A percentile compares a stretch with the other conserved stretches of the same genome.
These are phyloP conservation scores for Bolboschoenus planiculmis DNA, from an alignment of 176 grass and related monocot species.

Conservation along the genomic window DNA sequence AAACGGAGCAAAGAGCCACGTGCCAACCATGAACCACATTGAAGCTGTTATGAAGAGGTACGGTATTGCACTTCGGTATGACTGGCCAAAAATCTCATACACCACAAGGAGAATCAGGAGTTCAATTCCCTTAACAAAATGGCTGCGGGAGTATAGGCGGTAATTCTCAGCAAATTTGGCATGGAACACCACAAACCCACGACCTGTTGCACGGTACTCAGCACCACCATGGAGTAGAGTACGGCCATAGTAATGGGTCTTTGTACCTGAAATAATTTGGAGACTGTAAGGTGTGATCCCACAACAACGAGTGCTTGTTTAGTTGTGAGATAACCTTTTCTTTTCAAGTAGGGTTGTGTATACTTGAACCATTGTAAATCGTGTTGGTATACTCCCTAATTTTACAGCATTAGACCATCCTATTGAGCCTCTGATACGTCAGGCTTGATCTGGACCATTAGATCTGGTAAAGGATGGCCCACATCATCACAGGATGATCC, in stretches of 20 bases:
- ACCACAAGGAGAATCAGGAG: slow-evolving; percentile 84
- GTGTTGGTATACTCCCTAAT: not conserved
- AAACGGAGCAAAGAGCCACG: slow-evolving; percentile 88
- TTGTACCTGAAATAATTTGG: slow-evolving; percentile 31
- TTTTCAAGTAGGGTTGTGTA: not conserved
- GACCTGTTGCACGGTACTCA: slow-evolving; percentile 87
- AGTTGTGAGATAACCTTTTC: not conserved
- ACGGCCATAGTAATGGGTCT: slow-evolving; percentile 90
- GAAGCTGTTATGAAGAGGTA: slow-evolving; percentile 89
- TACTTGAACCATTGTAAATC: not conserved
- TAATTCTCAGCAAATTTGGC: slow-evolving; percentile 68
- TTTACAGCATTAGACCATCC: not conserved
- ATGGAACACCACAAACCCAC: slow-evolving; percentile 54
- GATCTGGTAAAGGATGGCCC: not conserved
- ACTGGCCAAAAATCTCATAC: slow-evolving; percentile 75
- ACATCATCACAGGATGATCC: not conserved
- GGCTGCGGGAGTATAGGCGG: slow-evolving; percentile 82
- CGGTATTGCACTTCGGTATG: slow-evolving; percentile 68
- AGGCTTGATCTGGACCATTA: not conserved
- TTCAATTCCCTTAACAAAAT: slow-evolving; percentile 97
- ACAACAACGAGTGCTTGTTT: too few species aligned
- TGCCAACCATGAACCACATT: slow-evolving; percentile 99
- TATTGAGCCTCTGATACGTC: not conserved
- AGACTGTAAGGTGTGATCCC: not conserved
- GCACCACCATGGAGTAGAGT: slow-evolving; percentile 92